phyloP scores from a whole-genome alignment of 2,329 filamentous ascomycete genomes.

The Colletotrichum tamarilloi region DNA sequence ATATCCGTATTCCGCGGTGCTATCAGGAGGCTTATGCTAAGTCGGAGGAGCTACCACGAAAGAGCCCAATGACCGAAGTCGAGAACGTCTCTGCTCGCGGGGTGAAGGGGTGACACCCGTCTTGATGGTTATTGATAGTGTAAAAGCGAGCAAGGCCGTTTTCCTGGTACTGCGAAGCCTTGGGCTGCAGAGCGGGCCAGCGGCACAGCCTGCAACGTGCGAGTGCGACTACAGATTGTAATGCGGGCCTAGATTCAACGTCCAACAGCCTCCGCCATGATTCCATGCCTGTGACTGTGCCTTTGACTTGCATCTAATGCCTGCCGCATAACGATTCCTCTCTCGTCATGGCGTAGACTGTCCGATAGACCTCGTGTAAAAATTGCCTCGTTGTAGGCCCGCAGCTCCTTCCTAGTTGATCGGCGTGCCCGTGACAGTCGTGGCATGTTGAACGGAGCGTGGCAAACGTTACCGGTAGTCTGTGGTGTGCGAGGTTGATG shows the following conservation, averaged over 20 bases:
- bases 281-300: conserved; percentile 15
- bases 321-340: background rate
- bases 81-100: background rate
- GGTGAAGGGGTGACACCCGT: background rate
- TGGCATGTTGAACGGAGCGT: conserved; percentile 6
- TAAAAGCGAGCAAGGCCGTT: background rate
- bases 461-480: conserved; percentile 3
- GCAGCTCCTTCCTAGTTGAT: conserved; percentile 21
- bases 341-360: background rate
- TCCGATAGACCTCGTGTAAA: background rate
- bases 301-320: conserved; percentile 14
- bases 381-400: conserved; percentile 1
- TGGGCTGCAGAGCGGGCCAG: conserved; percentile 3
- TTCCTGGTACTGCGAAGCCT: conserved; percentile 4
- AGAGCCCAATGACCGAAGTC: conserved; percentile 20
- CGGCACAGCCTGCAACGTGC: conserved; percentile 12
- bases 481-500: conserved; percentile 1
- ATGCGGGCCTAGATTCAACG: conserved; percentile 12
- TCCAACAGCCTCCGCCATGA: conserved; percentile 10
- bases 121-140: conserved; percentile 12
- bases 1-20: conserved; percentile 27
- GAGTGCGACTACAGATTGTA: conserved; percentile 8
- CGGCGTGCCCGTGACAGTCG: background rate
- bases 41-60: conserved; percentile 16
- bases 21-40: conserved; percentile 14